Evolutionary conservation across 257 asterid species (phyloP), one percentile per base, ranked within the genome.

Genomic region (Scutellaria baicalensis): DNA sequence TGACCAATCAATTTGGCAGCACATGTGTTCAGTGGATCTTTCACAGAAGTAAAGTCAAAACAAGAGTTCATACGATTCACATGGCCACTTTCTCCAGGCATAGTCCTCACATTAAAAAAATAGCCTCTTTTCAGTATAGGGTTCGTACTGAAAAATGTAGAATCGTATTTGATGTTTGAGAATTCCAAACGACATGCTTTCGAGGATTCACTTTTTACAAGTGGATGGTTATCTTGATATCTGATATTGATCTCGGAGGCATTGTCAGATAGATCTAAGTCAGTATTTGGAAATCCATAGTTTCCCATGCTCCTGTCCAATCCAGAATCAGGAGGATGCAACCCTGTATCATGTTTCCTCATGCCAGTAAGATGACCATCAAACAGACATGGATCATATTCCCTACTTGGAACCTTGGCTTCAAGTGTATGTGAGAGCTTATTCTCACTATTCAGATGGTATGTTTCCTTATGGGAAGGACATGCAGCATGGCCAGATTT

Each of bases 41-140:
- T 76, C 65, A 94, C 87, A 59, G 85, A 81, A 73, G 96, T 76
- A 75, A 94, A 94, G 79, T 91, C 95, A 81, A 87, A 87, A 78
- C 45, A 75, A 38, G 89, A 56, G 77, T 61, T 67, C 64, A 71
- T 78, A 78, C 65, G 79, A 75, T 76, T 78, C 68, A 77, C 60
- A 66, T 58, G 78, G 57, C 54, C 68, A 18, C 73, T 79, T 71
- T 85, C 85, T 68, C 76, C 82, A 33, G 36, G 42, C 75, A 76
- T 72, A 65, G 81, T 69, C 81, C 76, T 79, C 65, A 64, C 78
- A 68, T 78, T 78, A 20, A 75, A 70, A 68, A 84, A 79, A 68
- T 79, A 75, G 60, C 76, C 67, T 81, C 79, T 81, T 39, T 81
- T 76, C 78, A 80, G 72, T 55, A 68, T 57, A 17, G 97, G 99